Conservation (phyloP, 1,139 yeast species). For the Zygosaccharomyces pseudobailii region DNA sequence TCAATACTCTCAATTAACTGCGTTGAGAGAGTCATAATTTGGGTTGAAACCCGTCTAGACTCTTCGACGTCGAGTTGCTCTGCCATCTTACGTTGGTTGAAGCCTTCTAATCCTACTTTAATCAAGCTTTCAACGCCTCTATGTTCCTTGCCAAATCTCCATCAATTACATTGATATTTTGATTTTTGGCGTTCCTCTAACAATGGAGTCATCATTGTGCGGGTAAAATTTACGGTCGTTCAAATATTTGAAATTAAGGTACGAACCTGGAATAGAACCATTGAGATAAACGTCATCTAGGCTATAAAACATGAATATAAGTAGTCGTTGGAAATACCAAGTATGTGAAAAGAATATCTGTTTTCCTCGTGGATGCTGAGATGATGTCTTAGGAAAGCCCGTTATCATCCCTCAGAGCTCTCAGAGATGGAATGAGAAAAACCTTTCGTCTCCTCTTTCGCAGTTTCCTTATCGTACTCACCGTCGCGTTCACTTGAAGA, state of each 20-base stretch:
- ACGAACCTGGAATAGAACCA: not conserved
- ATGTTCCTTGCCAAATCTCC: not conserved
- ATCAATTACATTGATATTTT: not conserved
- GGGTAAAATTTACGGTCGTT: not conserved
- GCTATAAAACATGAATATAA: constrained; percentile 4
- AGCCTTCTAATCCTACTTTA: not conserved
- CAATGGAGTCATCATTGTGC: not conserved
- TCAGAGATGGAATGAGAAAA: not conserved
- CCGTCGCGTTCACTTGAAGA: not conserved
- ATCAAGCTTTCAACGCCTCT: not conserved
- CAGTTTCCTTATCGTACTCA: not conserved
- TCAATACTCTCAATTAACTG: constrained; percentile 58
- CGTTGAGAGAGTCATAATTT: constrained; percentile 54
- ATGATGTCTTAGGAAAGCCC: not conserved
- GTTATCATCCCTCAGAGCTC: not conserved
- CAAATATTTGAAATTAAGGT: not conserved
- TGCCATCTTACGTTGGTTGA: not conserved
- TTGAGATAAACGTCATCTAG: not conserved
- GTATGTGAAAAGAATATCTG: not conserved
- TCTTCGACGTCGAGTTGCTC: constrained; percentile 27
- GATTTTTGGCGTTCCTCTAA: not conserved
- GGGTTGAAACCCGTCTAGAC: constrained; percentile 45
- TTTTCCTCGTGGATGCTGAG: not conserved
- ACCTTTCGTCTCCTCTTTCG: not conserved
- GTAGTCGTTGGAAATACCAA: not conserved